These are phyloP conservation scores for Phytophthora cryptogea DNA, from an alignment of 352 stramenopile species.

Conservation along the genomic window DNA sequence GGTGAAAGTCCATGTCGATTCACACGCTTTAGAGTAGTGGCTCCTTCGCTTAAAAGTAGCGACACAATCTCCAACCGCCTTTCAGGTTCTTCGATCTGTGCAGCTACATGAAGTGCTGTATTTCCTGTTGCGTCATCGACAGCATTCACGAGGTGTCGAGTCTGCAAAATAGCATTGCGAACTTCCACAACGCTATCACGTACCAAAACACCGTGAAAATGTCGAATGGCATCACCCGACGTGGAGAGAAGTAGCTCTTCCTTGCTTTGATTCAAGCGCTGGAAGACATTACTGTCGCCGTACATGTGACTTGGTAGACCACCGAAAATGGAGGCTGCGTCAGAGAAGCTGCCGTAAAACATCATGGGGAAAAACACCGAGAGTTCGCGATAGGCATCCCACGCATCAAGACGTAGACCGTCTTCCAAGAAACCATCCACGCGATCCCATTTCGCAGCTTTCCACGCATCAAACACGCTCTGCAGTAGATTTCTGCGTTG, in stretches of 20 bases:
- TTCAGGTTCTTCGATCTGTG: constrained; percentile 54
- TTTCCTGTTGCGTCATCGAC: constrained; percentile 57
- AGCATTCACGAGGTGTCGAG: constrained; percentile 58
- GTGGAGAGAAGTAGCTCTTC: constrained; percentile 19
- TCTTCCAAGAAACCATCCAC: constrained; percentile 65
- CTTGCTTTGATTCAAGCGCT: constrained; percentile 6
- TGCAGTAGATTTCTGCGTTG: constrained; percentile 48
- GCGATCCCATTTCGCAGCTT: constrained; percentile 66
- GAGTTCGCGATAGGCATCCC: constrained; percentile 62
- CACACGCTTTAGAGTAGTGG: constrained; percentile 38
- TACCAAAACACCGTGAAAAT: constrained; percentile 51
- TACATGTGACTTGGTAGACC: constrained; percentile 39
- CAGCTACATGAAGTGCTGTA: constrained; percentile 58
- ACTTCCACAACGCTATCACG: constrained; percentile 62
- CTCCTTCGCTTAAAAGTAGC: constrained; percentile 64
- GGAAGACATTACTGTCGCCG: background rate
- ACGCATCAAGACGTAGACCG: constrained; percentile 53
- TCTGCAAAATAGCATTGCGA: constrained; percentile 50
- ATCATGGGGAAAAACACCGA: constrained; percentile 59
- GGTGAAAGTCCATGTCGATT: constrained; percentile 66
- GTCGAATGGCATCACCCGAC: constrained; percentile 33
- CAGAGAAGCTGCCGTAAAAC: constrained; percentile 65
- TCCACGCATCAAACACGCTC: constrained; percentile 62
- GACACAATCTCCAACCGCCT: constrained; percentile 49
- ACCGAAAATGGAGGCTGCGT: constrained; percentile 61